These are phyloP conservation scores for Verticillium dahliae DNA, from an alignment of 2,329 filamentous ascomycete genomes.

Conservation along the genomic window DNA sequence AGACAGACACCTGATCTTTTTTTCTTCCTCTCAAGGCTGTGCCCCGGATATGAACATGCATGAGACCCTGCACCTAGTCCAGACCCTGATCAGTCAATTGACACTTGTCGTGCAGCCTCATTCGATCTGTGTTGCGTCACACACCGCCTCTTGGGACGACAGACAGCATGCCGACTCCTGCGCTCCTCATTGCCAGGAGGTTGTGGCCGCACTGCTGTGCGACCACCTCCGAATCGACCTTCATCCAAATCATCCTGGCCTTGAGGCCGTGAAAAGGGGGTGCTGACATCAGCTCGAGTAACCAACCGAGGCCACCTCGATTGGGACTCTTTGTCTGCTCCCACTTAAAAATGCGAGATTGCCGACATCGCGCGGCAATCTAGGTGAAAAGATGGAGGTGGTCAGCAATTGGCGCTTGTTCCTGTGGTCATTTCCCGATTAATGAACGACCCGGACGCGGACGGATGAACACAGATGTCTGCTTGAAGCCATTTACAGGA, in stretches of 20 bases:
- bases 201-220: background rate
- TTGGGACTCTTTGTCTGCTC: background rate
- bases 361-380: background rate
- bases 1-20: background rate
- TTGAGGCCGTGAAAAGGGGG: background rate
- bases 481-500: background rate
- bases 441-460: background rate
- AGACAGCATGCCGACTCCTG: background rate
- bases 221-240: background rate
- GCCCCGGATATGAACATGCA: background rate
- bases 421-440: background rate
- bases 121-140: background rate
- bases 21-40: background rate
- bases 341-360: background rate
- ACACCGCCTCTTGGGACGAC: background rate
- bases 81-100: background rate
- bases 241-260: background rate
- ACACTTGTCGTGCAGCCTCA: background rate
- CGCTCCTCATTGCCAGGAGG: background rate
- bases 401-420: background rate
- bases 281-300: background rate
- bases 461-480: too few species aligned
- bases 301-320: background rate
- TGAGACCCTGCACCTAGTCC: background rate
- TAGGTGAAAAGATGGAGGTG: background rate